Base-by-base conservation (phyloP, 2,329 filamentous ascomycete species). In the Trichoderma koningii region DNA sequence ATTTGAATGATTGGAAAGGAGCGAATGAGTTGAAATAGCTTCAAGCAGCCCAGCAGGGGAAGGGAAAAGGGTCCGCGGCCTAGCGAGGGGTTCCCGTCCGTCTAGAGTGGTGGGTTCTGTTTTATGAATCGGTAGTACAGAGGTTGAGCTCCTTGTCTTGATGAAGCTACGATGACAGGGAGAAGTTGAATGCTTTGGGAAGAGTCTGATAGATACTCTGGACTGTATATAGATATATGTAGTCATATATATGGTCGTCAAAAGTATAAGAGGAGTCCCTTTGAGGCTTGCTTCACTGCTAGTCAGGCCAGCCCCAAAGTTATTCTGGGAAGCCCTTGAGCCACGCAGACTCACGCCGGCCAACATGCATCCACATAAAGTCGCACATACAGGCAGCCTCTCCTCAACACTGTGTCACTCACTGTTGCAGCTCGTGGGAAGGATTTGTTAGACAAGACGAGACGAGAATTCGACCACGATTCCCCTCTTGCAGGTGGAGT, bases 31-130 rank as follows among this genome's bases (percentile, higher is more conserved):
- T 50, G 61, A 64, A 51, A 64, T 23, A 45, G 61, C 61, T 48
- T 55, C 52, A 45, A 51, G 52, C 42, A 41, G 51, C n/a, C 19
- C 47, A 28, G 45, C 51, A 64, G 53, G 53, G 51, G 52, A 64
- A 55, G 30, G 34, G 5, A 56, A 63, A 64, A 64, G 61, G 61
- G 61, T 64, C 61, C 61, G 52, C 50, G 44, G 52, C 44, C 61
- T 64, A 64, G 61, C 61, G 61, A 64, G 61, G 61, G 61, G 61
- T 64, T 51, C 56, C 51, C 42, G 42, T 50, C 45, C 51, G 52
- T 56, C 61, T 42, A 56, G 38, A 56, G 61, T 48, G 61, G 42
- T 48, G 52, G 51, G 44, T 51, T 56, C 28, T 28, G 7, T 38
- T 64, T 63, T 45, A 63, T 47, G 50, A 63, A 53, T 23, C 41